Evolutionary conservation across 2,329 filamentous ascomycete species (phyloP).

Genomic region (Diplocarpon rosae): DNA sequence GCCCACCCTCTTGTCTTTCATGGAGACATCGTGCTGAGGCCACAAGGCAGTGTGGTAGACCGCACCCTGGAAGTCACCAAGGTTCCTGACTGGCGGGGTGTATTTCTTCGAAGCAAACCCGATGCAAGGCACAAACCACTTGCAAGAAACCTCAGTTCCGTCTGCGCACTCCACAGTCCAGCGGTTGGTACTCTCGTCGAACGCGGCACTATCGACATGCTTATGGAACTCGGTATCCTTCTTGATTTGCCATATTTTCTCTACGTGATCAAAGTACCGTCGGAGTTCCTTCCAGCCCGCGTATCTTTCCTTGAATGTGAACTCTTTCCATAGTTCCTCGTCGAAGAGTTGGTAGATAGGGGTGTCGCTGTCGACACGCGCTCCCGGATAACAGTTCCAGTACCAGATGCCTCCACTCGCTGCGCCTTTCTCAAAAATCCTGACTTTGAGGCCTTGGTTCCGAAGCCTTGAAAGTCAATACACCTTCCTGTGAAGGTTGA

Average conservation of each 20-base stretch:
- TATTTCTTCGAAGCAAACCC: conserved; percentile 21
- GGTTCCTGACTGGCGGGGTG: conserved; percentile 17
- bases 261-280: conserved; percentile 48
- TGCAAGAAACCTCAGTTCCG: conserved; percentile 22
- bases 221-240: conserved; percentile 32
- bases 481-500: neutral
- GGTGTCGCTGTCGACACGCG: conserved; percentile 37
- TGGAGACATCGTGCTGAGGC: conserved; percentile 32
- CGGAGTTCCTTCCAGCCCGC: conserved; percentile 41
- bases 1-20: conserved; percentile 39
- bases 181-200: conserved; percentile 26
- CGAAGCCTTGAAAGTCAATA: neutral
- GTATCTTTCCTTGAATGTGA: conserved; percentile 45
- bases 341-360: conserved; percentile 36
- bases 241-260: conserved; percentile 41
- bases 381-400: conserved; percentile 34
- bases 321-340: conserved; percentile 35
- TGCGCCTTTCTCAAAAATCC: conserved; percentile 4
- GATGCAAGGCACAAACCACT: conserved; percentile 19
- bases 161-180: conserved; percentile 33
- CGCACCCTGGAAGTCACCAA: conserved; percentile 20
- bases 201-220: conserved; percentile 31
- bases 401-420: conserved; percentile 11
- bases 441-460: conserved; percentile 4
- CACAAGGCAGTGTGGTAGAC: conserved; percentile 19